A percentile compares a stretch with the other conserved stretches of the same genome.
These are phyloP conservation scores for Geotrichum phurueaensis DNA, from an alignment of 1,139 yeast genomes.

Conservation along the genomic window DNA sequence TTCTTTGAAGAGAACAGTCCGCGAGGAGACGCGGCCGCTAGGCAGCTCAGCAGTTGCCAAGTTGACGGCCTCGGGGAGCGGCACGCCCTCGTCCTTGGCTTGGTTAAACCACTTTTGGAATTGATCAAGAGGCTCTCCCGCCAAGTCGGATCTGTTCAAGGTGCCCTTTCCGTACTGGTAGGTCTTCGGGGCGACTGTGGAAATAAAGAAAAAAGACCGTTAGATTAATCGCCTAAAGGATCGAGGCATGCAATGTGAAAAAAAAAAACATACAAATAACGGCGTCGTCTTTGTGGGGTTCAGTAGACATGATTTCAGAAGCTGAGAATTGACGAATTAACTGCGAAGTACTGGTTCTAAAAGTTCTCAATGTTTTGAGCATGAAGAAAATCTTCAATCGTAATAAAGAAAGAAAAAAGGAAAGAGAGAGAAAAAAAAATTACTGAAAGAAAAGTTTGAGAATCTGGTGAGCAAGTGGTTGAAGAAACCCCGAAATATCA, in stretches of 20 bases:
- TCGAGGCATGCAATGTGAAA: neutral
- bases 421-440: neutral
- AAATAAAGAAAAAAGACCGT: neutral
- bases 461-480: neutral
- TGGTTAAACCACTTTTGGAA: constrained; percentile 81
- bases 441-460: neutral
- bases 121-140: constrained; percentile 61
- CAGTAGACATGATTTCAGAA: neutral
- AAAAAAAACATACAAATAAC: constrained; percentile 15
- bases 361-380: neutral
- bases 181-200: constrained; percentile 72
- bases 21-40: constrained; percentile 76
- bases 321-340: neutral
- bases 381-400: neutral
- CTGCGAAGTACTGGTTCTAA: neutral
- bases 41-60: constrained; percentile 85
- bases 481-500: neutral
- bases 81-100: constrained; percentile 53
- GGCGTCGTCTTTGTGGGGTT: constrained; percentile 16
- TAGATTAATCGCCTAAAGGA: neutral
- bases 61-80: constrained; percentile 72
- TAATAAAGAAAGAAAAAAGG: neutral
- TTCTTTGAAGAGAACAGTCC: constrained; percentile 83
- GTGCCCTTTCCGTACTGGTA: constrained; percentile 75
- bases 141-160: constrained; percentile 51